These are phyloP conservation scores for Pholiota microspora DNA, from an alignment of 768 basidiomycete genomes.

Conservation along the genomic window DNA sequence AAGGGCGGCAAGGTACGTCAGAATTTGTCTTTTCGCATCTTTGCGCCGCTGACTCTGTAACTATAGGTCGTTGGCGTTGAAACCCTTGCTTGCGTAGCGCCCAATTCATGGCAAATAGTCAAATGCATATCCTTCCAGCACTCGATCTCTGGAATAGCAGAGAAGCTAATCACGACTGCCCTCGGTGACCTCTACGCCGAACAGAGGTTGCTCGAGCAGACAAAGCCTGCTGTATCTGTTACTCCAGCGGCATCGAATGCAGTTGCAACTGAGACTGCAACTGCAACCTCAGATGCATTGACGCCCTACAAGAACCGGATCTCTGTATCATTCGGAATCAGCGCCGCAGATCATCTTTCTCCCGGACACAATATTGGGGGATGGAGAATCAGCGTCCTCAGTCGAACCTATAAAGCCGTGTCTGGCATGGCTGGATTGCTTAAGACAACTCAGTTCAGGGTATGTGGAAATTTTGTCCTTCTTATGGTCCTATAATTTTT, in stretches of 20 bases:
- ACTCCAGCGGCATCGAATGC: background rate
- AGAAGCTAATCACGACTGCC: background rate
- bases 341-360: background rate
- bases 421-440: background rate
- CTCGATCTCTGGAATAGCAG: background rate
- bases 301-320: background rate
- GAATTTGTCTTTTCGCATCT: background rate
- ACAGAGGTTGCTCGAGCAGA: background rate
- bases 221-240: background rate
- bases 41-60: background rate
- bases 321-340: constrained; percentile 2
- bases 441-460: background rate
- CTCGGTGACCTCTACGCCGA: background rate
- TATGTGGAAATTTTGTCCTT: background rate
- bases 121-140: constrained; percentile 4
- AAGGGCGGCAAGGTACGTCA: background rate
- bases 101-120: constrained; percentile 3
- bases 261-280: background rate
- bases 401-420: constrained; percentile 5
- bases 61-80: constrained; percentile 3
- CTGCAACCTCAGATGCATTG: background rate
- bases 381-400: constrained; percentile 3
- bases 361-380: constrained; percentile 4
- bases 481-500: background rate
- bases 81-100: background rate